Percentiles rank a stretch among this genome's conserved stretches.
Conservation (phyloP, 148 eudicot species). For the Pharnaceum exiguum region DNA sequence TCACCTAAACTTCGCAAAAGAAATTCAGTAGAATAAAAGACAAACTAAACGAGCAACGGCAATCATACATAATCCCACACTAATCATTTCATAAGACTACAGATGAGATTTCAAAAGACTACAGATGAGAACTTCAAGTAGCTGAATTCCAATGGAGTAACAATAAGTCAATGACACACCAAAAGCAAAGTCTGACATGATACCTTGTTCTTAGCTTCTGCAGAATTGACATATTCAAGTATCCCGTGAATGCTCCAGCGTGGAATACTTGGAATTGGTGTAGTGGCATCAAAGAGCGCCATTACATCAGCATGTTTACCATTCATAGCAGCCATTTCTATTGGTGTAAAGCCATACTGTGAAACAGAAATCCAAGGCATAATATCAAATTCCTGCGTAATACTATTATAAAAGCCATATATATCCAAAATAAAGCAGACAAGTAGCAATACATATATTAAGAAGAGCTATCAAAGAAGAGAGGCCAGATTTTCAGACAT, state of each 20-base stretch:
- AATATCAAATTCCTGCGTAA: too few relatives aligned
- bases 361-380: neutral
- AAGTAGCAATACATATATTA: neutral
- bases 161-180: neutral
- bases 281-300: conserved; percentile 8
- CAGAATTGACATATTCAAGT: conserved; percentile 2
- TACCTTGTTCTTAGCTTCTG: conserved; percentile 8
- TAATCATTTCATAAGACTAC: too few relatives aligned
- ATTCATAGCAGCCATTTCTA: conserved; percentile 12
- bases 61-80: too few relatives aligned
- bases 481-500: neutral
- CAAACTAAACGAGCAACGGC: too few relatives aligned
- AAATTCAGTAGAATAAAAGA: too few relatives aligned
- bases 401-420: too few relatives aligned
- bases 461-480: neutral
- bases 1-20: too few relatives aligned
- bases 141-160: neutral
- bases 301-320: conserved; percentile 1
- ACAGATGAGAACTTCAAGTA: neutral
- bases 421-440: neutral
- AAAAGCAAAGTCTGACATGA: neutral
- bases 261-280: conserved; percentile 1
- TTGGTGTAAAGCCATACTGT: conserved; percentile 10
- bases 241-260: conserved; percentile 11
- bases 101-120: too few relatives aligned